A percentile compares a stretch with the other conserved stretches of the same genome.
Conservation (phyloP, 495 filamentous ascomycete genomes). For the Niebla homalea region DNA sequence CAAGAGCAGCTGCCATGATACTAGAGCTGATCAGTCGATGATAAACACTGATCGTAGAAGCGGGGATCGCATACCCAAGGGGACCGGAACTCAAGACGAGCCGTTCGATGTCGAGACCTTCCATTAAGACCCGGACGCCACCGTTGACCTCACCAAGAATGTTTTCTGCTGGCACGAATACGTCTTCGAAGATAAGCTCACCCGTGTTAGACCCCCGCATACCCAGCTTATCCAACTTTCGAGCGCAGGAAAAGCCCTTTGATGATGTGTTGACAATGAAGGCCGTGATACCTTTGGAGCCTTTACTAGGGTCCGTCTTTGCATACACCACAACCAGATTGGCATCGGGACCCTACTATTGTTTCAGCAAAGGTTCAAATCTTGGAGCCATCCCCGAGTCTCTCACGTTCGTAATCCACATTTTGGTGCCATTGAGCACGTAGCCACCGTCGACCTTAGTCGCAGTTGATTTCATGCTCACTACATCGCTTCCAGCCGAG, state of each 20-base stretch:
- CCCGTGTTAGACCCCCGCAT: slow-evolving; percentile 97
- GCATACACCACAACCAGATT: slow-evolving; percentile 86
- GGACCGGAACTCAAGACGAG: slow-evolving; percentile 88
- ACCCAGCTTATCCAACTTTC: slow-evolving; percentile 94
- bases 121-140: slow-evolving; percentile 88
- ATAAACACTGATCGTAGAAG: not conserved
- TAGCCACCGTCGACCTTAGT: slow-evolving; percentile 74
- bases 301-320: slow-evolving; percentile 73
- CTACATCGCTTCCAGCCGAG: slow-evolving; percentile 82
- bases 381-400: not conserved
- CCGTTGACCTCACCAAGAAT: slow-evolving; percentile 67
- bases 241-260: slow-evolving; percentile 69
- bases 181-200: slow-evolving; percentile 81
- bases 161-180: slow-evolving; percentile 77
- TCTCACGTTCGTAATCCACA: slow-evolving; percentile 95
- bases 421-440: slow-evolving; percentile 81
- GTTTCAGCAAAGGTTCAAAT: not conserved
- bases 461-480: slow-evolving; percentile 84
- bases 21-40: slow-evolving; percentile 25
- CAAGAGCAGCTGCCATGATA: slow-evolving; percentile 86
- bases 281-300: slow-evolving; percentile 85
- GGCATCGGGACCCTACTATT: slow-evolving; percentile 67
- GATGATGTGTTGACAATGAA: slow-evolving; percentile 70
- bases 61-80: slow-evolving; percentile 38
- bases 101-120: slow-evolving; percentile 86